A percentile compares a stretch with the other conserved stretches of the same genome.
These are phyloP conservation scores for Vickermania spadyakhi DNA, from an alignment of 208 protist genomes.

Conservation along the genomic window DNA sequence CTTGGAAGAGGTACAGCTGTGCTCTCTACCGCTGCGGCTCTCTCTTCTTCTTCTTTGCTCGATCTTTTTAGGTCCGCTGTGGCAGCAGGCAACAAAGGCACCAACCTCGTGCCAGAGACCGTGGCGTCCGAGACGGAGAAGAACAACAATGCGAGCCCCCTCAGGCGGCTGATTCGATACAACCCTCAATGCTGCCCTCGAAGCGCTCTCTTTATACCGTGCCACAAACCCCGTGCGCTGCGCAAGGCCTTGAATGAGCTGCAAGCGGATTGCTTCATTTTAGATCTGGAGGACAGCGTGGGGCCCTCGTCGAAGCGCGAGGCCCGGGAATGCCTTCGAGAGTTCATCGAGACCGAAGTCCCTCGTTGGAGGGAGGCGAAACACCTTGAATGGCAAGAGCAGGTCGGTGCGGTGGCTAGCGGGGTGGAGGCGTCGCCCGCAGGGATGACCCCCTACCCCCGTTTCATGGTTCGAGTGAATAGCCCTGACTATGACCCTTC, in stretches of 20 bases:
- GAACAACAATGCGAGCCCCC: too few species aligned
- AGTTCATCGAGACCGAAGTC: conserved; percentile 24
- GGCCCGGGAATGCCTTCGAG: conserved; percentile 40
- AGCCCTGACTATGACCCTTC: conserved; percentile 52
- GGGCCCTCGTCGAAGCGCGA: conserved; percentile 23
- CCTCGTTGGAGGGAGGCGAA: background rate
- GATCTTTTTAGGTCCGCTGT: too few species aligned
- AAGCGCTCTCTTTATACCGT: conserved; percentile 71
- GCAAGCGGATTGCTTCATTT: conserved; percentile 58
- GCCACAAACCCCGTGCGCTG: conserved; percentile 37
- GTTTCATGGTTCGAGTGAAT: conserved; percentile 70
- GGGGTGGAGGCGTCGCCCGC: conserved; percentile 10
- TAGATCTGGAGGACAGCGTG: conserved; percentile 73
- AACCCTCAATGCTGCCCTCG: conserved; percentile 50
- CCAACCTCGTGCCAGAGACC: too few species aligned
- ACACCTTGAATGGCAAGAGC: conserved; percentile 9
- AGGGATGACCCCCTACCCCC: conserved; percentile 15
- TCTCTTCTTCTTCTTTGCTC: too few species aligned
- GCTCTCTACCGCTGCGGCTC: too few species aligned
- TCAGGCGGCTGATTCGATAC: conserved; percentile 34
- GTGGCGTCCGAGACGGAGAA: too few species aligned
- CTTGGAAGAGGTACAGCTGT: too few species aligned
- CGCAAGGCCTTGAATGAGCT: conserved; percentile 31
- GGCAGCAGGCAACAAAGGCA: too few species aligned
- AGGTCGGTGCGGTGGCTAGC: background rate